Base-by-base conservation (phyloP, 306 rosid genomes). In the Calophaca sinica region DNA sequence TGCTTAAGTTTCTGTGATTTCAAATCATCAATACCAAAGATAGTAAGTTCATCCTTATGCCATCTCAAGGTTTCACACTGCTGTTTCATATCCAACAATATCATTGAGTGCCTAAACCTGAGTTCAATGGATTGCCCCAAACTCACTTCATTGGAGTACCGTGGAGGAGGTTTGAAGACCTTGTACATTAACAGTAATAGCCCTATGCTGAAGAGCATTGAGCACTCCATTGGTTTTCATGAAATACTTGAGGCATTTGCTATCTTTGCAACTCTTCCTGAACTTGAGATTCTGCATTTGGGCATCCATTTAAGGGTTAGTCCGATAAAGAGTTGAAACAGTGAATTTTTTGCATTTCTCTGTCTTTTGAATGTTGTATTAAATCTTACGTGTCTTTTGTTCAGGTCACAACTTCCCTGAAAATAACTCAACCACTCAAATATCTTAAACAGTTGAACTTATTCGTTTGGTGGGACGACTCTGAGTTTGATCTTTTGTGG, bases 231-330 rank as follows among this genome's bases (percentile, higher is more conserved):
- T 50, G 1, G 26, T 20, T 14, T 52, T 0, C 2, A 2, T 9
- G 2, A 4, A 4, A 4, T 9, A 2, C 28, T 7, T 5, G 3
- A 53, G 14, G 15, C 12, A 15, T 7, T 36, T 38, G 6, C 39
- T 0, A 3, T 20, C 10, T 14, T 50, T 0, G 15, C 74, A 4
- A 50, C 8, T 70, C 51, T 70, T 70, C 63, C 63, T 38, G 2
- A 15, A 31, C 75, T 52, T 38, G 75, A 70, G 63, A 70, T 38
- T 70, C 10, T 70, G 29, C 4, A 13, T n/a, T 35, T 61, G n/a
- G 36, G 9, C 61, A 3, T 55, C 7, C 7, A 28, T 28, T 4
- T 39, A 58, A 31, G 2, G n/a, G 63, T 58, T 31, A 31, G 41
- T 58, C 2, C 7, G 60, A 3, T 55, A 9, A 26, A 55, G 62